These are phyloP conservation scores for Acacia melanoxylon DNA, from an alignment of 306 rosid genomes.

Conservation along the genomic window DNA sequence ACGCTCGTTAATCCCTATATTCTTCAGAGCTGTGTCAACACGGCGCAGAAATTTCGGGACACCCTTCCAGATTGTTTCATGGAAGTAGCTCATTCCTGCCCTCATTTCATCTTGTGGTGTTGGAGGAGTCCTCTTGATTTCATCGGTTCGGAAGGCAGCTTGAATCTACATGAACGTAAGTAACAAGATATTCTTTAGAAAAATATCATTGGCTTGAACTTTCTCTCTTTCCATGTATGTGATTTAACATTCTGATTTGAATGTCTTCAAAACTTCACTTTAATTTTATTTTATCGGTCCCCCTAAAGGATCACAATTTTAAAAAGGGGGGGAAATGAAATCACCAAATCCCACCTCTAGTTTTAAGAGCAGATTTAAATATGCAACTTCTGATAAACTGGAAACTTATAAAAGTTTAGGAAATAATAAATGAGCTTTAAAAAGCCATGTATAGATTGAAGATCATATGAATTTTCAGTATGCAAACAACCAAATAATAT, in stretches of 20 bases:
- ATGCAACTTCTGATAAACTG: neutral
- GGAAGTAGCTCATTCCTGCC: conserved; percentile 99
- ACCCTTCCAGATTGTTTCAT: conserved; percentile 97
- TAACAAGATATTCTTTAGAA: conserved; percentile 20
- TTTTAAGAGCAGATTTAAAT: neutral
- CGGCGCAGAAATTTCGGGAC: conserved; percentile 94
- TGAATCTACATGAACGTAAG: conserved; percentile 62
- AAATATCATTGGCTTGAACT: neutral
- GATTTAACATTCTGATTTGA: neutral
- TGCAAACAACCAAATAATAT: conserved; percentile 10
- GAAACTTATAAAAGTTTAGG: neutral
- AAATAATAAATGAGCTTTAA: neutral
- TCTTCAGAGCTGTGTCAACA: conserved; percentile 93
- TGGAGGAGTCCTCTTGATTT: conserved; percentile 90
- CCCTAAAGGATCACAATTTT: neutral
- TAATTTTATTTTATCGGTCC: neutral
- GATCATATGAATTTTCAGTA: conserved; percentile 3
- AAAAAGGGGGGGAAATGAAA: neutral
- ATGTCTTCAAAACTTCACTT: neutral
- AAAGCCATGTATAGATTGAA: neutral
- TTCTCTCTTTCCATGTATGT: neutral
- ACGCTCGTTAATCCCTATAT: conserved; percentile 85
- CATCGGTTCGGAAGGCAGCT: conserved; percentile 99
- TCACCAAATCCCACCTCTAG: neutral
- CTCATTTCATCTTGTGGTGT: conserved; percentile 99